Conservation (phyloP, 2,329 filamentous ascomycete species). For the Sporothrix phasma region DNA sequence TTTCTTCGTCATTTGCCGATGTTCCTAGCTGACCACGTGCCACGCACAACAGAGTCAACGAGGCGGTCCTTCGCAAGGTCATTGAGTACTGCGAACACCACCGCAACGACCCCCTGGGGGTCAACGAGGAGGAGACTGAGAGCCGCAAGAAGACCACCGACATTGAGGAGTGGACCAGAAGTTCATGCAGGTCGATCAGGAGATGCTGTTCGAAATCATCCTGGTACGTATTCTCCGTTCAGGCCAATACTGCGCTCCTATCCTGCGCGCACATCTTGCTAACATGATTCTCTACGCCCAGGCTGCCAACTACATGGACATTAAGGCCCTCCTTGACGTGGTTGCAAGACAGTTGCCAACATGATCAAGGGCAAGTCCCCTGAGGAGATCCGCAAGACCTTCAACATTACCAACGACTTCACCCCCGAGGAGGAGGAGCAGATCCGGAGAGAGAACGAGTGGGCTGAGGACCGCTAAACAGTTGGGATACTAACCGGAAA, state of each 20-base stretch:
- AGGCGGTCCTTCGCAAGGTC: constrained; percentile 87
- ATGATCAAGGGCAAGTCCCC: constrained; percentile 99
- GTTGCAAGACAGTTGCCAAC: constrained; percentile 98
- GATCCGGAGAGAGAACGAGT: constrained; percentile 85
- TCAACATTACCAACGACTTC: constrained; percentile 99
- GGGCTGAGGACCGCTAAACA: constrained; percentile 67
- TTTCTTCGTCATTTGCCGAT: constrained; percentile 4
- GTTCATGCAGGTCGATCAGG: constrained; percentile 99
- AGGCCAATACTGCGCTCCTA: background rate
- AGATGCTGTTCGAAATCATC: constrained; percentile 99
- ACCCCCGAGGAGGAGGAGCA: constrained; percentile 98
- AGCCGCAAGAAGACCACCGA: constrained; percentile 97
- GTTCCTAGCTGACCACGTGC: background rate
- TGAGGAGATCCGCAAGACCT: constrained; percentile 98
- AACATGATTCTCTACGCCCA: constrained; percentile 28
- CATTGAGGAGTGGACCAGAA: constrained; percentile 99
- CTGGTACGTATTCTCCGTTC: constrained; percentile 51
- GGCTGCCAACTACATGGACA: constrained; percentile 98
- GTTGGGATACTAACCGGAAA: background rate
- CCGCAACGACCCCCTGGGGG: constrained; percentile 73
- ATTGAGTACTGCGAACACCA: constrained; percentile 98
- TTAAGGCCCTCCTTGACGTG: constrained; percentile 97
- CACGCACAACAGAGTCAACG: constrained; percentile 58
- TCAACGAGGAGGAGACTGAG: constrained; percentile 82
- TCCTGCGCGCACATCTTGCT: background rate